phyloP scores from a whole-genome alignment of 2,329 filamentous ascomycete genomes.

The Akanthomyces uredinophilus region DNA sequence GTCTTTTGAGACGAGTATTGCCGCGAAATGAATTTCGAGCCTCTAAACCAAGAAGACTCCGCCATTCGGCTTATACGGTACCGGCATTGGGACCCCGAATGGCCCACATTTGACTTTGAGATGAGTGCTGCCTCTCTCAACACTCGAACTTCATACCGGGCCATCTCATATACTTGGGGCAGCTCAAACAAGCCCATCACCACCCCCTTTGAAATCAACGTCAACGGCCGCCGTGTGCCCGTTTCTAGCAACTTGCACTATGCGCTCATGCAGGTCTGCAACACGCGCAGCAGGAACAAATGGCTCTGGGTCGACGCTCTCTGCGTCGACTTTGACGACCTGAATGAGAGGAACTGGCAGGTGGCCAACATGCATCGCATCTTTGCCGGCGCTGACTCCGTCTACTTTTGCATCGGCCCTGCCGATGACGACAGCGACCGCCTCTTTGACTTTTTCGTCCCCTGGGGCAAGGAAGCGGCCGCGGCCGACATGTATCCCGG shows the following conservation, averaged over 20 bases:
- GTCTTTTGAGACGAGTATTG: not conserved
- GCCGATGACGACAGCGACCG: not conserved
- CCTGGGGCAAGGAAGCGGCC: not conserved
- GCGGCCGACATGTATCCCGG: not conserved
- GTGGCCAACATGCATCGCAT: not conserved
- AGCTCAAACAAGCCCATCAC: not conserved
- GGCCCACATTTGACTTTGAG: not conserved
- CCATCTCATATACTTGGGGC: slow-evolving; percentile 1
- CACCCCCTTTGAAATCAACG: not conserved
- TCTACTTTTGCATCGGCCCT: slow-evolving; percentile 2
- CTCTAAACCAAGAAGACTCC: not conserved
- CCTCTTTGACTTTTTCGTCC: not conserved
- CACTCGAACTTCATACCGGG: not conserved
- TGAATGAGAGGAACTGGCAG: not conserved
- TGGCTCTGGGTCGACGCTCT: slow-evolving; percentile 4
- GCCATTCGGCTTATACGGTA: not conserved
- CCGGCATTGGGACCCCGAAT: not conserved
- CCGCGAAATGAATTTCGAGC: not conserved
- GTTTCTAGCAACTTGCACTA: not conserved
- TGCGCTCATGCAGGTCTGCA: not conserved
- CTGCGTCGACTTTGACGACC: not conserved
- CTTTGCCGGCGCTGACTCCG: not conserved
- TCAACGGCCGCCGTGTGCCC: not conserved
- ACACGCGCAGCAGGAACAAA: not conserved
- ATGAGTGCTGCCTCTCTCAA: not conserved